phyloP scores from a whole-genome alignment of 306 rosid species.

The Astragalus membranaceus region DNA sequence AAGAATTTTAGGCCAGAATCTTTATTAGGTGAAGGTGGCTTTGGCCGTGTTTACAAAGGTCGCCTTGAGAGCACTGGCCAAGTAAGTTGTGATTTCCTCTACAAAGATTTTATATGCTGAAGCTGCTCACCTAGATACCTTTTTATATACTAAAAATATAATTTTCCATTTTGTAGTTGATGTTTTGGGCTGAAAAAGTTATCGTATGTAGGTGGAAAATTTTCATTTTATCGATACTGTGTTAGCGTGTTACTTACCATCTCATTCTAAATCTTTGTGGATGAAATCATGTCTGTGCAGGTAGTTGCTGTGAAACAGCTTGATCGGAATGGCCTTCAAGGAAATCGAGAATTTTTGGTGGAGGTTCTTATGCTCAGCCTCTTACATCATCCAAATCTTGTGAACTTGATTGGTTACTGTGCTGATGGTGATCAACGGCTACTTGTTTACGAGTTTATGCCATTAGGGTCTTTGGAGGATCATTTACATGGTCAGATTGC shows the following conservation, averaged over 20 bases:
- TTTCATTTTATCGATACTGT: background rate
- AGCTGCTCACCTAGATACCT: background rate
- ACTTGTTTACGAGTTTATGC: slow-evolving; percentile 86
- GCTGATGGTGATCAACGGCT: slow-evolving; percentile 80
- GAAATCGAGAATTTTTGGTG: slow-evolving; percentile 72
- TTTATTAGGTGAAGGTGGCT: slow-evolving; percentile 78
- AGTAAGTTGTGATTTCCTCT: slow-evolving; percentile 34
- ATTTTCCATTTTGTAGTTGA: background rate
- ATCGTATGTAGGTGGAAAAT: background rate
- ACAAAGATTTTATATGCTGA: background rate
- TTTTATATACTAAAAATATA: slow-evolving; percentile 3
- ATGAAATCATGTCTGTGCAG: slow-evolving; percentile 37
- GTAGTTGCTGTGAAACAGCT: slow-evolving; percentile 86
- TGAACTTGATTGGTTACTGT: slow-evolving; percentile 78
- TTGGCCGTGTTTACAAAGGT: slow-evolving; percentile 77
- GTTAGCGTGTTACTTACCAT: background rate
- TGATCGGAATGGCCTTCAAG: slow-evolving; percentile 69
- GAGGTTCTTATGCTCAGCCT: slow-evolving; percentile 91
- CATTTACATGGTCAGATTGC: slow-evolving; percentile 67
- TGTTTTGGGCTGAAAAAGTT: background rate
- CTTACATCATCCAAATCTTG: slow-evolving; percentile 75
- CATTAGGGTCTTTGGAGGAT: slow-evolving; percentile 84
- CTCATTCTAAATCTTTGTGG: background rate
- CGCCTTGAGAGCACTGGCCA: slow-evolving; percentile 57
- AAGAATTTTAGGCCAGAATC: slow-evolving; percentile 58